Percentiles rank a stretch among this genome's conserved stretches.
Evolutionary conservation across 2,329 filamentous ascomycete genomes (phyloP).

Genomic region (Xenoacremonium recifei): DNA sequence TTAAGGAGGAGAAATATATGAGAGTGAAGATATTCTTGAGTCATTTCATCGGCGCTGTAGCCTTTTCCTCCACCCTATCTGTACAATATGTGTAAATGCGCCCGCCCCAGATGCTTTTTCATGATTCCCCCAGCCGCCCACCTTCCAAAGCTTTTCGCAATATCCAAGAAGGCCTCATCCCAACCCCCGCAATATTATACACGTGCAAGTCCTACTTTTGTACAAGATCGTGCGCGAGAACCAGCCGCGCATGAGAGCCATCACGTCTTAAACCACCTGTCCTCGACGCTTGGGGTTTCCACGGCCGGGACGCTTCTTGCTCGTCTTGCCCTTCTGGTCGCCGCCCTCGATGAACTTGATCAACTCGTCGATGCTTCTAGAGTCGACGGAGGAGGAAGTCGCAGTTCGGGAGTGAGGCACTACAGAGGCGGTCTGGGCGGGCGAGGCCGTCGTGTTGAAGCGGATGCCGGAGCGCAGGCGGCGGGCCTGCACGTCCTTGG

Average conservation of each 20-base stretch:
- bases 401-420: slow-evolving; percentile 31
- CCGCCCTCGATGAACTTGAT: slow-evolving; percentile 90
- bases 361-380: slow-evolving; percentile 87
- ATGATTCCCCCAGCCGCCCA: slow-evolving; percentile 8
- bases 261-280: slow-evolving; percentile 19
- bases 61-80: slow-evolving; percentile 14
- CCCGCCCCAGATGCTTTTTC: slow-evolving; percentile 22
- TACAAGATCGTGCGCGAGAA: slow-evolving; percentile 8
- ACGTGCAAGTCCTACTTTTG: slow-evolving; percentile 20
- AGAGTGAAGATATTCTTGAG: slow-evolving; percentile 28
- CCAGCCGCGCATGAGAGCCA: slow-evolving; percentile 1
- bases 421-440: slow-evolving; percentile 25
- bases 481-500: slow-evolving; percentile 78
- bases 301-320: slow-evolving; percentile 56
- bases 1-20: slow-evolving; percentile 5
- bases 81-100: slow-evolving; percentile 23
- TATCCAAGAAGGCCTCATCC: slow-evolving; percentile 10
- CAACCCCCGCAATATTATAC: slow-evolving; percentile 13
- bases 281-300: slow-evolving; percentile 57
- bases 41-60: slow-evolving; percentile 13
- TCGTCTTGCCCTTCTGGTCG: slow-evolving; percentile 49
- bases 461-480: slow-evolving; percentile 69
- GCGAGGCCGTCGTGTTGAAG: slow-evolving; percentile 47
- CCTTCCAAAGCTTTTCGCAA: slow-evolving; percentile 8
- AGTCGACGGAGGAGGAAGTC: slow-evolving; percentile 54